Evolutionary conservation across 2,329 filamentous ascomycete genomes (phyloP).

Genomic region (Fusarium anguioides): DNA sequence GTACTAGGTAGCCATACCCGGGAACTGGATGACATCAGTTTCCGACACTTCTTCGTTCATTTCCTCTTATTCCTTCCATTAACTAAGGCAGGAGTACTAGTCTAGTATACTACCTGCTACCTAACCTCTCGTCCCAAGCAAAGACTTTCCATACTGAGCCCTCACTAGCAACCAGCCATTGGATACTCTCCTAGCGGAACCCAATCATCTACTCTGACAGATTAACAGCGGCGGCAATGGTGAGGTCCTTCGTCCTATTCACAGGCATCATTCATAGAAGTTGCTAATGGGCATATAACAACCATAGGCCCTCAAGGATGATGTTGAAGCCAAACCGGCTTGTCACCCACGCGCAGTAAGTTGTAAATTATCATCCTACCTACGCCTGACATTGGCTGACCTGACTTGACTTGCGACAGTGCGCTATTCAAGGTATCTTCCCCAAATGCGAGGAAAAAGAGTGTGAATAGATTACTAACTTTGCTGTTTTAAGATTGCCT

Average conservation of each 20-base stretch:
- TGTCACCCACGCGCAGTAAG: conserved; percentile 87
- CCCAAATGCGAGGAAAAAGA: not conserved
- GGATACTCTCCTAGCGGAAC: not conserved
- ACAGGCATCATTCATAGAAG: not conserved
- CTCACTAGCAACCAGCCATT: not conserved
- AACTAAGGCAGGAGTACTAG: too few relatives aligned
- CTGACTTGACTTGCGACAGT: conserved; percentile 61
- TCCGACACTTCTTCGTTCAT: too few relatives aligned
- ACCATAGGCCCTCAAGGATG: conserved; percentile 66
- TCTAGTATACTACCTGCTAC: too few relatives aligned
- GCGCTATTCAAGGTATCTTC: conserved; percentile 83
- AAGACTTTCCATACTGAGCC: not conserved
- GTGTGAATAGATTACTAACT: conserved; percentile 3
- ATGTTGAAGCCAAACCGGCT: conserved; percentile 78
- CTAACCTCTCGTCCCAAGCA: not conserved
- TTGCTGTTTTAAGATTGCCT: conserved; percentile 75
- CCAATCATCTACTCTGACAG: not conserved
- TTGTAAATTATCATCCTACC: conserved; percentile 6
- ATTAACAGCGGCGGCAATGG: conserved; percentile 12
- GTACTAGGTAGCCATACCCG: too few relatives aligned
- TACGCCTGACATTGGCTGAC: not conserved
- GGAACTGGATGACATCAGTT: too few relatives aligned
- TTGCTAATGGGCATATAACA: conserved; percentile 11
- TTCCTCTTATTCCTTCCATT: too few relatives aligned
- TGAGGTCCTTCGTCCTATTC: not conserved